Evolutionary conservation across 2,329 filamentous ascomycete genomes (phyloP).

Genomic region (Coleophoma eucalyptorum): DNA sequence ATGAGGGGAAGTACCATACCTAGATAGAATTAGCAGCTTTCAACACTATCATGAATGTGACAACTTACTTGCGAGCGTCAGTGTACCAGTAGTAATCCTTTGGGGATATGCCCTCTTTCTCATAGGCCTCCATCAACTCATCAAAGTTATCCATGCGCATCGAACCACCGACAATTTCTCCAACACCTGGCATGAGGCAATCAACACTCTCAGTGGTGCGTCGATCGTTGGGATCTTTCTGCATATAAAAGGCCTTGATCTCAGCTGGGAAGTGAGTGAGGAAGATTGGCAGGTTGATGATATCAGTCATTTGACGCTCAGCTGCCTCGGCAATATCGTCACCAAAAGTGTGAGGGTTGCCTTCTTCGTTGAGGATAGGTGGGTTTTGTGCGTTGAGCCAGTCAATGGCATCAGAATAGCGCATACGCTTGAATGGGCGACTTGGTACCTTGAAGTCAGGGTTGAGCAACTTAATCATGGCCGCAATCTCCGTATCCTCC

Average conservation of each 20-base stretch:
- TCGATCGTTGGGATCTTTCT: conserved; percentile 73
- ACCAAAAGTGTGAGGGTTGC: conserved; percentile 83
- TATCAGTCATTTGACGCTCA: conserved; percentile 95
- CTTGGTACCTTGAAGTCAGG: conserved; percentile 79
- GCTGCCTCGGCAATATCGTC: conserved; percentile 98
- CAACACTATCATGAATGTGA: conserved; percentile 1
- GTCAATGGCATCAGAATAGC: conserved; percentile 87
- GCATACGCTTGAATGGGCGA: conserved; percentile 91
- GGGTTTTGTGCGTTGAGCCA: conserved; percentile 85
- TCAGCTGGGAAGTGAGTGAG: conserved; percentile 94
- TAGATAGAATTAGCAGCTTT: conserved; percentile 28
- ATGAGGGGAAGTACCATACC: conserved; percentile 88
- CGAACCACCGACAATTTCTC: conserved; percentile 92
- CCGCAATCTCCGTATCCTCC: conserved; percentile 67
- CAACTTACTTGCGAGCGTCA: conserved; percentile 79
- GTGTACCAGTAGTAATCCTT: conserved; percentile 97
- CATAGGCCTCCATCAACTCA: conserved; percentile 84
- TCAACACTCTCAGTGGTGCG: conserved; percentile 94
- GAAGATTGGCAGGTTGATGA: conserved; percentile 92
- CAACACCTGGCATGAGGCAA: conserved; percentile 82
- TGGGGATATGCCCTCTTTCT: conserved; percentile 80
- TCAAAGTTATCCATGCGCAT: conserved; percentile 96
- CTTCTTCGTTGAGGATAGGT: conserved; percentile 86
- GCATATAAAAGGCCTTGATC: conserved; percentile 99
- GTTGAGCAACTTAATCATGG: conserved; percentile 82